Percentiles rank a stretch among this genome's conserved stretches.
phyloP scores from a whole-genome alignment of 2,329 filamentous ascomycete species.

The Hymenoscyphus fraxineus region DNA sequence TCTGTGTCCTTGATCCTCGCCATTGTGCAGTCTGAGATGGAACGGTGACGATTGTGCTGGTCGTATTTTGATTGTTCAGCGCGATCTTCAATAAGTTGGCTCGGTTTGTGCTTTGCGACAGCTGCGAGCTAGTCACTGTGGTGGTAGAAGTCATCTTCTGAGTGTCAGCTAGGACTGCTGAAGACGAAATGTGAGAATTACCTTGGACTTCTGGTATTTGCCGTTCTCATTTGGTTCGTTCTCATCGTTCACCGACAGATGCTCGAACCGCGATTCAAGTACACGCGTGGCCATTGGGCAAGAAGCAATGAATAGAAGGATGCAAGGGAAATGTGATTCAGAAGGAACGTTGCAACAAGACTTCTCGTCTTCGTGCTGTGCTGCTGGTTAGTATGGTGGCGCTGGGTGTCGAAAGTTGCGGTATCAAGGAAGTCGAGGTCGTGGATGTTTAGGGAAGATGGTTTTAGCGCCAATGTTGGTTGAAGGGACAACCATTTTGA shows the following conservation, averaged over 20 bases:
- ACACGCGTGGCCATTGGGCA: slow-evolving; percentile 65
- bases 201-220: slow-evolving; percentile 74
- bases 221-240: slow-evolving; percentile 60
- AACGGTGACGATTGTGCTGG: slow-evolving; percentile 63
- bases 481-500: not conserved
- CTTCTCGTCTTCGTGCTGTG: slow-evolving; percentile 1
- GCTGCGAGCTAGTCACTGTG: slow-evolving; percentile 32
- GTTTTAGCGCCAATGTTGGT: not conserved
- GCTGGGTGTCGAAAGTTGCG: not conserved
- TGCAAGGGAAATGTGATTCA: not conserved
- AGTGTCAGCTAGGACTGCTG: slow-evolving; percentile 35
- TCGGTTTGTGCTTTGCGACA: slow-evolving; percentile 55
- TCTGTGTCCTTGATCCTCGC: slow-evolving; percentile 41
- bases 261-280: slow-evolving; percentile 85
- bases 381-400: slow-evolving; percentile 23
- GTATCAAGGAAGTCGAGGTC: not conserved
- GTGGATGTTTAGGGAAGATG: not conserved
- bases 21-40: slow-evolving; percentile 62
- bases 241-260: slow-evolving; percentile 84
- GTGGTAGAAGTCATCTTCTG: slow-evolving; percentile 32
- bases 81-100: slow-evolving; percentile 84
- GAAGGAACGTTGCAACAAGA: not conserved
- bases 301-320: not conserved
- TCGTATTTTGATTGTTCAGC: slow-evolving; percentile 72
- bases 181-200: slow-evolving; percentile 41